Percentiles rank a stretch among this genome's conserved stretches.
Evolutionary conservation across 2,329 filamentous ascomycete genomes (phyloP).

Genomic region (Drechslerella coelobrocha): DNA sequence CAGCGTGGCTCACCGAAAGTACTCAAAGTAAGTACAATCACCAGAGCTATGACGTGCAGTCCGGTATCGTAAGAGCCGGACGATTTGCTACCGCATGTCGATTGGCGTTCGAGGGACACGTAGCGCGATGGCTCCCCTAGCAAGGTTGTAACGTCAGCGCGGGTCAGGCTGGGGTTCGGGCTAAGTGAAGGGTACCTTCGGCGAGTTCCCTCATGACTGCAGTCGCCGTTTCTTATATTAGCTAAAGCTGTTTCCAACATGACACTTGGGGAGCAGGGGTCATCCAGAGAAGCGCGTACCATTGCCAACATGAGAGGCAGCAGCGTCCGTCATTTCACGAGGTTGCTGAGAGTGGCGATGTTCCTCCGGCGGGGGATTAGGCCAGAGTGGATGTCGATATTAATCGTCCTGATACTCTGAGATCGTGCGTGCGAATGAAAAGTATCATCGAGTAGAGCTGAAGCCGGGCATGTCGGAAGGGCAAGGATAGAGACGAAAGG

Average conservation of each 20-base stretch:
- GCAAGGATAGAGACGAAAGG: slow-evolving; percentile 22
- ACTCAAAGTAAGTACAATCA: slow-evolving; percentile 66
- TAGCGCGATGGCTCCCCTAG: slow-evolving; percentile 27
- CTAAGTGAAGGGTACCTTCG: slow-evolving; percentile 28
- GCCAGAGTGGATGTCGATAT: slow-evolving; percentile 13
- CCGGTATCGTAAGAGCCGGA: slow-evolving; percentile 64
- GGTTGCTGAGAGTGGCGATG: slow-evolving; percentile 6
- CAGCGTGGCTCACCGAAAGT: slow-evolving; percentile 60
- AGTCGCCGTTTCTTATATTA: slow-evolving; percentile 1
- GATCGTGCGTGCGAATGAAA: slow-evolving; percentile 18
- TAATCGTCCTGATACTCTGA: slow-evolving; percentile 19
- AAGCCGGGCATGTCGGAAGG: slow-evolving; percentile 45
- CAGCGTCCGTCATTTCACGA: slow-evolving; percentile 50
- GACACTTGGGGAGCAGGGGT: not conserved
- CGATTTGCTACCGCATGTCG: slow-evolving; percentile 52
- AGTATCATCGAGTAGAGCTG: slow-evolving; percentile 45
- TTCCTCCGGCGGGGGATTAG: slow-evolving; percentile 24
- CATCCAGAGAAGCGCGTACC: slow-evolving; percentile 13
- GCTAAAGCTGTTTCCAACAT: slow-evolving; percentile 8
- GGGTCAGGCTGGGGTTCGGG: not conserved
- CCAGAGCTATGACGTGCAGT: slow-evolving; percentile 66
- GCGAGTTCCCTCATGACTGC: slow-evolving; percentile 38
- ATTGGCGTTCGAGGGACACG: slow-evolving; percentile 38
- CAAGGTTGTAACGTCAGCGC: slow-evolving; percentile 14
- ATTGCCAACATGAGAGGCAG: slow-evolving; percentile 40